Base-by-base conservation (phyloP, 108 stramenopile genomes). In the Nitzschia sp. region DNA sequence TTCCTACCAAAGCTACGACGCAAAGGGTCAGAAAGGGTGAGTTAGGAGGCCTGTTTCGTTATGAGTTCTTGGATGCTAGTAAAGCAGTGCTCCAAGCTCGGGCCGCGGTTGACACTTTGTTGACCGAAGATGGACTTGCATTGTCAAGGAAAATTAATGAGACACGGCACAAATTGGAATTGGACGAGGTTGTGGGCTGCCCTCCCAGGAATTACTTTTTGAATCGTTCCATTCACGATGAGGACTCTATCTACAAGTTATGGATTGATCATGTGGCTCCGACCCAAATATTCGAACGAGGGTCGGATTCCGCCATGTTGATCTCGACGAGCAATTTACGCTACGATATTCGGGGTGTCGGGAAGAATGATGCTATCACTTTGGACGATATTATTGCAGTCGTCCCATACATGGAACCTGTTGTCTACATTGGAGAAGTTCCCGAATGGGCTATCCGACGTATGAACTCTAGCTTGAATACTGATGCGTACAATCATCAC, bases 301-400 rank as follows among this genome's bases (percentile, higher is more conserved):
- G 17, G 23, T 51, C 24, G 31, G 63, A 67, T 70, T 71, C 61
- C 55, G 65, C 42, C 31, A 71, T 76, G 27, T 23, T 68, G 3
- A 59, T 79, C 0, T 76, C 67, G 23, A 46, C 77, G 19, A 58
- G 66, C 46, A 47, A 69, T 23, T 72, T 85, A 5, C 76, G 84
- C 11, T 75, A 81, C 60, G 85, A 85, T 36, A 66, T 81, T 33
- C 80, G 82, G 6, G 64, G 74, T 21, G 59, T 36, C 3, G 71
- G 58, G 26, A 46, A 19, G 38, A 54, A 63, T 64, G 78, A 78
- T 24, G 55, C 61, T 0, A 75, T 84, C 38, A 87, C 84, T 13
- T 35, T 89, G 35, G 80, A 84, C 59, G 88, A 92, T 74, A 47
- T 89, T 32, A 62, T 84, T 45, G 71, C 77, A 0, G 75, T 89